phyloP scores from a whole-genome alignment of 106 monocot genomes.

The Agapanthus africanus region DNA sequence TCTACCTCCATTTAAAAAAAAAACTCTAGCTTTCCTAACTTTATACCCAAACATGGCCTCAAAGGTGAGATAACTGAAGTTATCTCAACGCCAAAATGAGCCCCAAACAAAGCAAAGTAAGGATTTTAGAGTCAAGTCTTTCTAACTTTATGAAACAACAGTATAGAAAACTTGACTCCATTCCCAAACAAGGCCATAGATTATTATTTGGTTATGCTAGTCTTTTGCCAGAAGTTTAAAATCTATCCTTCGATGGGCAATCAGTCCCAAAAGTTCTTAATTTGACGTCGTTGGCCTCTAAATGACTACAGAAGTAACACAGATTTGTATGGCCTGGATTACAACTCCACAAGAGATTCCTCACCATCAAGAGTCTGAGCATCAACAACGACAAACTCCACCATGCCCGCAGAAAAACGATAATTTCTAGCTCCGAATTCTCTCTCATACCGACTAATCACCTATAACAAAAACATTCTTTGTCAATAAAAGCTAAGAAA shows the following conservation, averaged over 20 bases:
- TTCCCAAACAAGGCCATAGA: too few species aligned
- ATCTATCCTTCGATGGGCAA: not conserved
- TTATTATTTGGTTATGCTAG: not conserved
- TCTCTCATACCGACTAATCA: conserved; percentile 70
- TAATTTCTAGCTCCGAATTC: conserved; percentile 89
- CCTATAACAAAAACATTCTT: conserved; percentile 32
- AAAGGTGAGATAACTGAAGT: too few species aligned
- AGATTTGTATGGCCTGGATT: not conserved
- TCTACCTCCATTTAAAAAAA: too few species aligned
- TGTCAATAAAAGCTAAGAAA: not conserved
- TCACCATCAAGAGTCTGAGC: conserved; percentile 95
- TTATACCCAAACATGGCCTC: too few species aligned
- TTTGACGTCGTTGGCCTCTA: not conserved
- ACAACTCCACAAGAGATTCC: not conserved
- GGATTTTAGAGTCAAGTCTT: too few species aligned
- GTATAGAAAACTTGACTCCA: too few species aligned
- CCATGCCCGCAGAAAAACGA: conserved; percentile 51
- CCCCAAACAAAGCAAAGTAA: too few species aligned
- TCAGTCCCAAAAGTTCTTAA: not conserved
- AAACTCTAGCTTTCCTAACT: too few species aligned
- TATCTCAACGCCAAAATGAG: too few species aligned
- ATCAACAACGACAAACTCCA: conserved; percentile 83
- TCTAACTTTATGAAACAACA: too few species aligned
- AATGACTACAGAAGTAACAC: not conserved
- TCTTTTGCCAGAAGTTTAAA: not conserved